Percentiles rank a stretch among this genome's conserved stretches.
Conservation (phyloP, 2,329 filamentous ascomycete genomes). For the Cladosporium halotolerans region DNA sequence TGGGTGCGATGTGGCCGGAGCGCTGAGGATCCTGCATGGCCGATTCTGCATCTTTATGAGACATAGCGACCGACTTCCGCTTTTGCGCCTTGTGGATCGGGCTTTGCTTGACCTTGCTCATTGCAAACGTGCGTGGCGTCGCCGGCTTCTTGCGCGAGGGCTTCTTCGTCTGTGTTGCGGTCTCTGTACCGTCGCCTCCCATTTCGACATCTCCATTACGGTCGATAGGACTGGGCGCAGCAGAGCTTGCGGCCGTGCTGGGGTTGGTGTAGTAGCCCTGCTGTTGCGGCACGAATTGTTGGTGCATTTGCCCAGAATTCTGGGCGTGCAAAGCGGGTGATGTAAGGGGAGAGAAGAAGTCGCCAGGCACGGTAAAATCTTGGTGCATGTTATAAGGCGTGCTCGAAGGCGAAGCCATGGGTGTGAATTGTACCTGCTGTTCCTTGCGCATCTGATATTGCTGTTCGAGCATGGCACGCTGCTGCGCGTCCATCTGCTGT, state of each 20-base stretch:
- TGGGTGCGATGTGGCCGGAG: slow-evolving; percentile 21
- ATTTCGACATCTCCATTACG: slow-evolving; percentile 38
- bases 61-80: slow-evolving; percentile 41
- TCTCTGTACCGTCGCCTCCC: slow-evolving; percentile 31
- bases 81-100: slow-evolving; percentile 64
- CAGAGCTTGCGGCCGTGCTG: slow-evolving; percentile 48
- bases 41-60: slow-evolving; percentile 40
- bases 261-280: slow-evolving; percentile 41
- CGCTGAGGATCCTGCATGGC: slow-evolving; percentile 34
- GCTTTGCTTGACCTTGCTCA: slow-evolving; percentile 57
- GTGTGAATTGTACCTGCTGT: slow-evolving; percentile 52
- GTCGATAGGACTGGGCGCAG: slow-evolving; percentile 44
- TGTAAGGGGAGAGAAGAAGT: slow-evolving; percentile 77
- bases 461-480: slow-evolving; percentile 59
- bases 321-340: slow-evolving; percentile 75
- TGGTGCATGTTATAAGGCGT: slow-evolving; percentile 58
- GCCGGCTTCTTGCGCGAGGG: slow-evolving; percentile 42
- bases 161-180: slow-evolving; percentile 38
- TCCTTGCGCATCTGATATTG: slow-evolving; percentile 57
- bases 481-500: slow-evolving; percentile 45
- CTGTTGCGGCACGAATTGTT: slow-evolving; percentile 34
- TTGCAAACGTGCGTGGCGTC: slow-evolving; percentile 36
- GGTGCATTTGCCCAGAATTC: slow-evolving; percentile 38
- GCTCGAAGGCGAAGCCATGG: slow-evolving; percentile 75
- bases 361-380: slow-evolving; percentile 59